Evolutionary conservation across 345 rosid species (phyloP), one percentile per base, ranked within the genome.

Genomic region (Lepidium africanum): DNA sequence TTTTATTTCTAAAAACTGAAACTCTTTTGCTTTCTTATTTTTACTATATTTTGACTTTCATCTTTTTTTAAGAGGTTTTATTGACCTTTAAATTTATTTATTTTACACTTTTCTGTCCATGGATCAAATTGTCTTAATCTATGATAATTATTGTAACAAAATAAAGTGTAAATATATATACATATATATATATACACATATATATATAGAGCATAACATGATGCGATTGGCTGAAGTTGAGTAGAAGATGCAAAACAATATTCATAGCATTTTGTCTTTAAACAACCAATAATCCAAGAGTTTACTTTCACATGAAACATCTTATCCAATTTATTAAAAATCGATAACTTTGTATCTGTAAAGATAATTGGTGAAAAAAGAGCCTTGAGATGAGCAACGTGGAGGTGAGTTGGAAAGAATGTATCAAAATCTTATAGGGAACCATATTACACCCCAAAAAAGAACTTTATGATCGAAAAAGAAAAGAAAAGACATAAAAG

Each of bases 331-430:
- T 19, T 63, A 2, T 21, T 10, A 48, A 13, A 57, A 48, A 40
- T 21, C 19, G 9, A 39, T 10, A 39, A 48, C 66, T 72, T 65
- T 64, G 32, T 72, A 27, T 33, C 76, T 72, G 71, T 72, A 65
- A 72, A 65, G 66, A 57, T 48, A 12, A 54, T 47, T 40, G 19
- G 39, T 40, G 37, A 10, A 65, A 71, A 64, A 64, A 64, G 19
- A 56, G 27, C 3, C 66, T 48, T 48, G n/a, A 48, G 53, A 49
- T 40, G 16, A 19, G 53, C 58, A 57, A 72, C 76, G 60, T 72
- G 66, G 66, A 65, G 9, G 35, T 72, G 71, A 65, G 71, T 57
- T 72, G 76, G 65, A 72, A 65, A 65, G 46, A 65, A 40, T 32
- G 52, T 40, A 49, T n/a, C 45, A 56, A 36, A 52, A 15, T 15